Base-by-base conservation (phyloP, 805 yeast species). In the Candida chilensis region DNA sequence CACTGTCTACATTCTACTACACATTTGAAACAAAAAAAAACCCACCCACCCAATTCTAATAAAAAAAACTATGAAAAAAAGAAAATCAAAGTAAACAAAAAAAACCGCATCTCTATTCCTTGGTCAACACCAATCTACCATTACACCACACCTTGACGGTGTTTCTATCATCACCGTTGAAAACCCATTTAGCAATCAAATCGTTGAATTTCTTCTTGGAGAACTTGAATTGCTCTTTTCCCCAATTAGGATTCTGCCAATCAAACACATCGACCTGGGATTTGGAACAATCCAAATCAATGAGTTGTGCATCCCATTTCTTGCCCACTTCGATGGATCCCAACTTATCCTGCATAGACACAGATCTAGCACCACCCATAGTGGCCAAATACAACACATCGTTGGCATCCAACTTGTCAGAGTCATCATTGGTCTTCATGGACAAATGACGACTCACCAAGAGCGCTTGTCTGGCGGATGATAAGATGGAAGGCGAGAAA, bases 121-220 rank as follows among this genome's bases (percentile, higher is more conserved):
- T 71, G 36, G 64, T 56, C 6, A 71, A 57, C 16, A 83, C 90
- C 32, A 57, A 45, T 38, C 68, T 54, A 7, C 97, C 97, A 45
- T 77, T 74, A 24, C 88, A 88, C 82, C 84, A 92, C 11, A 90
- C 96, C 32, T 64, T 64, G 5, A 58, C 46, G 20, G 90, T 76
- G 50, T 92, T 92, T 47, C 97, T 69, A 51, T 92, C 96, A 54
- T 92, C 98, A 13, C 97, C 97, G 35, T 75, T 71, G 51, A 86
- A 92, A 6, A 90, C 60, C 98, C 98, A 92, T 52, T 86, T 87
- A 36, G 83, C 83, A 3, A 87, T 50, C 32, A 84, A 45, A 45
- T 80, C 73, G 17, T 59, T 60, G 48, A 77, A 62, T 36, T 64
- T 67, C 12, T 42, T 40, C 37, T 20, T 38, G 13, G 17, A 20